These are phyloP conservation scores for Kwoniella sp. DNA, from an alignment of 768 basidiomycete species.

Conservation along the genomic window DNA sequence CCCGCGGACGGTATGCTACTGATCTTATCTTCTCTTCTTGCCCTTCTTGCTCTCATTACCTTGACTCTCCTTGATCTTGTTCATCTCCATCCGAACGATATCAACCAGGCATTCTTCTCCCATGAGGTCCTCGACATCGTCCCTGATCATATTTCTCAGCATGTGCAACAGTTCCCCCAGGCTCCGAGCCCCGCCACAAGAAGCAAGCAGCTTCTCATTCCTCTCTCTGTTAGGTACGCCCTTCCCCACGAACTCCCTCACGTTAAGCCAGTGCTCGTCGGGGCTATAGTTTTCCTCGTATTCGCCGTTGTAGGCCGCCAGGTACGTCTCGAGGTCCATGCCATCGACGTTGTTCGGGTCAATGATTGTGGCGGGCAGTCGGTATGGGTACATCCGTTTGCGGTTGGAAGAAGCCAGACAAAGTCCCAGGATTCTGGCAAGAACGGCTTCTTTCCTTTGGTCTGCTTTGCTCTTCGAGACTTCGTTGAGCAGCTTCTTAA, in stretches of 20 bases:
- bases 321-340: background rate
- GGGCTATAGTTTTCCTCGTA: background rate
- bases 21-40: background rate
- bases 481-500: background rate
- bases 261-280: background rate
- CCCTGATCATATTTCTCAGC: background rate
- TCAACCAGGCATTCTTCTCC: background rate
- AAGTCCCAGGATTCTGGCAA: background rate
- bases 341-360: background rate
- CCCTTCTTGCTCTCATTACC: background rate
- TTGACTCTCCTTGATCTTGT: background rate
- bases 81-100: background rate
- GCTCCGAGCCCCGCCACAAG: background rate
- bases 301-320: background rate
- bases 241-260: background rate
- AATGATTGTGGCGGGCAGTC: background rate
- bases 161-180: background rate
- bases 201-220: background rate
- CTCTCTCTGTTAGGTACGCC: background rate
- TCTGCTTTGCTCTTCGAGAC: background rate
- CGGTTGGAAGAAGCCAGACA: background rate
- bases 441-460: background rate
- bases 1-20: too few species aligned
- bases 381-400: background rate
- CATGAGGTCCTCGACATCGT: background rate